Evolutionary conservation across 176 grass and related monocot genomes (phyloP).

Genomic region (Thinopyrum elongatum): DNA sequence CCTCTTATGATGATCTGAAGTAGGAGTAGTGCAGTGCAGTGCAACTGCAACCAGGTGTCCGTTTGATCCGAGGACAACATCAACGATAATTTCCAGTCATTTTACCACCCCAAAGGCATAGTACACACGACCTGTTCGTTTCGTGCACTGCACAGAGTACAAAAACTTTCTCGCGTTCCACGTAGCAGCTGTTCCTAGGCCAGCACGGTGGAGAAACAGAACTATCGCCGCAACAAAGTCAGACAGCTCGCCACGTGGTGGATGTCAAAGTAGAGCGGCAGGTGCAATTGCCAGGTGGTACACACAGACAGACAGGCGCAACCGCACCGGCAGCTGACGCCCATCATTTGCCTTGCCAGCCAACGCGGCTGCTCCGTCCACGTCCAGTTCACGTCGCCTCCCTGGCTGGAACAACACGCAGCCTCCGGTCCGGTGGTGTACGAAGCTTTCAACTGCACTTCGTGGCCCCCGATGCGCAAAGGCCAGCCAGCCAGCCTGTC

Average conservation of each 20-base stretch:
- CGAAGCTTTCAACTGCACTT: constrained; percentile 30
- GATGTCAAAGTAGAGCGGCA: background rate
- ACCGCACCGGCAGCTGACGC: constrained; percentile 39
- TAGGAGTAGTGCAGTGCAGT: no score
- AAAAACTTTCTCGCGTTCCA: background rate
- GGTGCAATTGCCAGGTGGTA: background rate
- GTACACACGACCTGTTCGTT: background rate
- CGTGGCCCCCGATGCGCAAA: constrained; percentile 23
- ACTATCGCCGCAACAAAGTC: background rate
- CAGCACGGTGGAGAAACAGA: background rate
- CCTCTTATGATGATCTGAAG: no score
- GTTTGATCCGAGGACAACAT: background rate
- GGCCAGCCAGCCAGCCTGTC: constrained; percentile 42
- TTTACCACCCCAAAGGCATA: background rate
- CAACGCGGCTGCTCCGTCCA: constrained; percentile 26
- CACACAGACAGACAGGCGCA: background rate
- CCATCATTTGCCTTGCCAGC: constrained; percentile 46
- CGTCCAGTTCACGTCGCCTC: no score
- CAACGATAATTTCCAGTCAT: background rate
- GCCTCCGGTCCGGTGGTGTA: background rate
- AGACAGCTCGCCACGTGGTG: constrained; percentile 24
- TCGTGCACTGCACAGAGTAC: background rate
- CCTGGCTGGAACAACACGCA: no score
- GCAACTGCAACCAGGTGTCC: background rate
- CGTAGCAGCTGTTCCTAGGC: background rate